phyloP scores from a whole-genome alignment of 257 asterid species.

The Nicotiana noctiflora region DNA sequence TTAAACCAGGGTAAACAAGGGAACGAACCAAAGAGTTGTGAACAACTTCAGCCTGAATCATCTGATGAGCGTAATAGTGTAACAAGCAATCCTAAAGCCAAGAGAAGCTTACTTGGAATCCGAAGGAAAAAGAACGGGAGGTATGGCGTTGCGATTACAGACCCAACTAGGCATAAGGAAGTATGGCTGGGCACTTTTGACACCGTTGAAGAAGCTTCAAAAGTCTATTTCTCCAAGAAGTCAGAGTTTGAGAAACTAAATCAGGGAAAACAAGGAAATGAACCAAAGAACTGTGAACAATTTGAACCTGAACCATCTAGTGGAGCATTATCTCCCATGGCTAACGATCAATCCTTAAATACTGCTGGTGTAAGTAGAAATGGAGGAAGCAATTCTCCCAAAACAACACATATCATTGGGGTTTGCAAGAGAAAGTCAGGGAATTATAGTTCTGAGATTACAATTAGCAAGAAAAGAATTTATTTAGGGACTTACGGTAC shows the following conservation, averaged over 20 bases:
- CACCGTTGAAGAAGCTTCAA: background rate
- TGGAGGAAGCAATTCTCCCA: background rate
- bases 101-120: background rate
- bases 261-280: background rate
- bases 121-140: conserved; percentile 1
- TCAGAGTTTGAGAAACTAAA: background rate
- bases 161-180: background rate
- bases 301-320: background rate
- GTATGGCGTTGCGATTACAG: background rate
- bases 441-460: background rate
- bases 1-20: background rate
- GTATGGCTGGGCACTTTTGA: conserved; percentile 1
- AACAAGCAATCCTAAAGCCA: background rate
- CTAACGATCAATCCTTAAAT: background rate
- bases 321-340: background rate
- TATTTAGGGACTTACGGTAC: background rate
- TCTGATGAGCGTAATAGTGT: background rate
- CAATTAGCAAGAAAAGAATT: background rate
- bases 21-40: background rate
- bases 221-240: conserved; percentile 1
- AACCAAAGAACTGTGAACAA: background rate
- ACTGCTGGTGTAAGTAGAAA: background rate
- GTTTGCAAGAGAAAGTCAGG: background rate
- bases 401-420: background rate
- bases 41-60: background rate